These are phyloP conservation scores for Mortierella sp. DNA, from an alignment of 371 early-diverging fungal species.

Conservation along the genomic window DNA sequence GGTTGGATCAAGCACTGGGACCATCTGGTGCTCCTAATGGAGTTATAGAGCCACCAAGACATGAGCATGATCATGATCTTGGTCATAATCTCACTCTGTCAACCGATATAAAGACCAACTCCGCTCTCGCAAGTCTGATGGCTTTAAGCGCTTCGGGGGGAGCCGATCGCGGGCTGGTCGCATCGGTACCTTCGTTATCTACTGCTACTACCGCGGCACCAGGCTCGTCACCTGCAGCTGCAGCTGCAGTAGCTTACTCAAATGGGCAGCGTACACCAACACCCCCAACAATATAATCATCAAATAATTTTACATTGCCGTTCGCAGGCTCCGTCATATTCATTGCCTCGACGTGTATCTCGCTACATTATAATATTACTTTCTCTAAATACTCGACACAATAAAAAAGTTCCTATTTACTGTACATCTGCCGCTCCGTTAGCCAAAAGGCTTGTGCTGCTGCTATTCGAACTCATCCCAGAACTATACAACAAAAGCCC, in stretches of 20 bases:
- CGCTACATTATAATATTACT: not conserved
- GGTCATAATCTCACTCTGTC: not conserved
- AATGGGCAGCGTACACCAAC: not conserved
- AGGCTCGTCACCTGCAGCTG: not conserved
- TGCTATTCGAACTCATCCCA: conserved; percentile 19
- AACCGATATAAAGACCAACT: conserved; percentile 44
- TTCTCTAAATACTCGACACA: not conserved
- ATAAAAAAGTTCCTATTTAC: not conserved
- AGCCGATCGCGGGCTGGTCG: not conserved
- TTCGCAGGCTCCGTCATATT: conserved; percentile 13
- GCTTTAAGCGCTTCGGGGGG: conserved; percentile 54
- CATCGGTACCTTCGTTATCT: not conserved
- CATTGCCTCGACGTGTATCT: conserved; percentile 25
- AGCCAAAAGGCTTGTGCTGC: conserved; percentile 11
- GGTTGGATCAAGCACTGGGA: conserved; percentile 66
- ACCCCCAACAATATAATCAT: conserved; percentile 5
- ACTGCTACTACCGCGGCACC: not conserved
- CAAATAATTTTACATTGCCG: conserved; percentile 10
- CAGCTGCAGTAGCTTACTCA: not conserved
- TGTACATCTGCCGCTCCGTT: not conserved
- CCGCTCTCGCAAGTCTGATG: conserved; percentile 61
- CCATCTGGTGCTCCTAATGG: conserved; percentile 5
- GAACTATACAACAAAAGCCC: conserved; percentile 30
- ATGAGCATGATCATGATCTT: not conserved
- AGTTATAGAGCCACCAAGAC: not conserved